Conservation (phyloP, 2,329 filamentous ascomycete genomes). For the Fusarium haematococcum region DNA sequence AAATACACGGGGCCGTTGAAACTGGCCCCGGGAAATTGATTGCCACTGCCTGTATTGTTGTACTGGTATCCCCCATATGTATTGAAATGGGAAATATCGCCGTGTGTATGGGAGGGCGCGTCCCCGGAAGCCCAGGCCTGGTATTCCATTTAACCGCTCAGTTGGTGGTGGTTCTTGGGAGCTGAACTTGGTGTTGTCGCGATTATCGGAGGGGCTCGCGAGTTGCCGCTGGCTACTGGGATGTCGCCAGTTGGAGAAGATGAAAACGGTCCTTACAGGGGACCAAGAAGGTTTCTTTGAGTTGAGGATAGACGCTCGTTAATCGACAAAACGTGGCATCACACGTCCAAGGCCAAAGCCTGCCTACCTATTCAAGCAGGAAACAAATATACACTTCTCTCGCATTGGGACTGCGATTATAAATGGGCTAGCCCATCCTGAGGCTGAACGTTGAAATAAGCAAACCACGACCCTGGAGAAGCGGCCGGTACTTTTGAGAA, state of each 20-base stretch:
- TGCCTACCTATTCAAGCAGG: not conserved
- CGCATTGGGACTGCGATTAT: not conserved
- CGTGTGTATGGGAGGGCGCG: not conserved
- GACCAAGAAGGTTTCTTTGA: not conserved
- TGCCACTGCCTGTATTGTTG: not conserved
- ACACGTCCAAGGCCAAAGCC: not conserved
- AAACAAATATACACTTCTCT: not conserved
- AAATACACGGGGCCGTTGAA: conserved; percentile 47
- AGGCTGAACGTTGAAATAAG: not conserved
- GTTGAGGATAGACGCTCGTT: not conserved
- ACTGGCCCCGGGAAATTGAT: not conserved
- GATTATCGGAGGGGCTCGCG: not conserved
- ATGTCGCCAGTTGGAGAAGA: not conserved
- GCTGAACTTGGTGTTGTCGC: not conserved
- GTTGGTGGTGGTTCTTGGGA: not conserved
- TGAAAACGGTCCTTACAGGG: not conserved
- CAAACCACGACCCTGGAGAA: not conserved
- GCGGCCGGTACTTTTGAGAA: not conserved
- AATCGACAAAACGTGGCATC: not conserved
- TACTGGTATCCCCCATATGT: not conserved
- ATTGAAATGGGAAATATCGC: not conserved
- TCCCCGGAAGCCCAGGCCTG: not conserved
- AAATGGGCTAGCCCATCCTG: not conserved
- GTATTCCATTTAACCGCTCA: not conserved
- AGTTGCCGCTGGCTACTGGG: not conserved